A percentile compares a stretch with the other conserved stretches of the same genome.
Conservation (phyloP, 1,284 basidiomycete genomes). For the Ceratobasidium sp. region DNA sequence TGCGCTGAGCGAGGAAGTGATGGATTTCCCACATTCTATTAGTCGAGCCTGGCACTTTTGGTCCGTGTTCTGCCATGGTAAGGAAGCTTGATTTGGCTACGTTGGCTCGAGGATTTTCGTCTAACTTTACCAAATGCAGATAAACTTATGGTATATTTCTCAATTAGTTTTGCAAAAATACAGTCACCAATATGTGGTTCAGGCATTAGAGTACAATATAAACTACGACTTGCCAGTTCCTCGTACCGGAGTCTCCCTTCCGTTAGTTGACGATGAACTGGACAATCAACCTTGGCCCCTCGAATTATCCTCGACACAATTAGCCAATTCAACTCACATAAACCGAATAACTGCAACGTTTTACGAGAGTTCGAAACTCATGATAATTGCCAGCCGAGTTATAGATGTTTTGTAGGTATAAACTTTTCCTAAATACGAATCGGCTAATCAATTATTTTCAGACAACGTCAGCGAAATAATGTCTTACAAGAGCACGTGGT, state of each 20-base stretch:
- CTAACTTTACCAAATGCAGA: not conserved
- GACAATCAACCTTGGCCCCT: conserved; percentile 25
- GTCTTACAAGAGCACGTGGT: not conserved
- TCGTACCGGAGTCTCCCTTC: conserved; percentile 16
- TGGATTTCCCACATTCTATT: conserved; percentile 65
- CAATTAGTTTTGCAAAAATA: conserved; percentile 51
- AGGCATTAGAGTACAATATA: conserved; percentile 57
- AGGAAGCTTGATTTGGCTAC: not conserved
- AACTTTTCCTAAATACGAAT: not conserved
- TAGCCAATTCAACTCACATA: not conserved
- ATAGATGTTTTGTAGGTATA: conserved; percentile 71
- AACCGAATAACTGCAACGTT: conserved; percentile 66
- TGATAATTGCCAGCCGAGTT: conserved; percentile 69
- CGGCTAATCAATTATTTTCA: not conserved
- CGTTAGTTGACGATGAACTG: not conserved
- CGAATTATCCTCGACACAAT: not conserved
- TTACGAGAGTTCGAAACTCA: conserved; percentile 67
- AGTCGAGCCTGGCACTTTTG: conserved; percentile 71
- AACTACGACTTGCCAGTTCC: conserved; percentile 66
- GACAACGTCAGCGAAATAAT: not conserved
- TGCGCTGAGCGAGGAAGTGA: conserved; percentile 67
- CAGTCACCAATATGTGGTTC: not conserved
- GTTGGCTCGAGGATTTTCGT: no score
- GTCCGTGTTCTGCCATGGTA: conserved; percentile 67
- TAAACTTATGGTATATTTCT: conserved; percentile 28